Evolutionary conservation across 805 yeast genomes (phyloP).

Genomic region (Nakazawaea anatomiae): DNA sequence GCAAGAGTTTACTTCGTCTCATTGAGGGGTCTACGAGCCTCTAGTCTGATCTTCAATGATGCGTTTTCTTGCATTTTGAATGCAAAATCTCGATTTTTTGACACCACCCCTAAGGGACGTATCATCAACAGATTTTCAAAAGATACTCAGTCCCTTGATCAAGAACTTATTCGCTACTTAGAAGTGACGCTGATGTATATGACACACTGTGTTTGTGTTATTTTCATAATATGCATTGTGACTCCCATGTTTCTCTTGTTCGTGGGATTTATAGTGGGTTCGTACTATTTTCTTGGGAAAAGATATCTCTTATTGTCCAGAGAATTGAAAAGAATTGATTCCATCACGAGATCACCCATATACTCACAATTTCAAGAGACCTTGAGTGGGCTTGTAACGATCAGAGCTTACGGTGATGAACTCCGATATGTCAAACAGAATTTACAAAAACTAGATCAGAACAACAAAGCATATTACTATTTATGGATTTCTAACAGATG

Average conservation of each 20-base stretch:
- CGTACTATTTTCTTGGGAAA: slow-evolving; percentile 58
- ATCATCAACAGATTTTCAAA: slow-evolving; percentile 75
- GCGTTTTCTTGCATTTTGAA: slow-evolving; percentile 54
- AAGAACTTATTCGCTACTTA: slow-evolving; percentile 54
- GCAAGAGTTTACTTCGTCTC: slow-evolving; percentile 52
- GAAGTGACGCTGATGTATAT: slow-evolving; percentile 51
- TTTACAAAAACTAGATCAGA: slow-evolving; percentile 60
- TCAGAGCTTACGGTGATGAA: slow-evolving; percentile 57
- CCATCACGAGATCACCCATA: slow-evolving; percentile 63
- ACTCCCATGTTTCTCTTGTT: slow-evolving; percentile 75
- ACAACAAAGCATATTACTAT: slow-evolving; percentile 74
- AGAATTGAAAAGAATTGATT: slow-evolving; percentile 67
- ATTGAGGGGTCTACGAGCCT: slow-evolving; percentile 61
- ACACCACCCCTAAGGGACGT: slow-evolving; percentile 82
- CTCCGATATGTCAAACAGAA: slow-evolving; percentile 49
- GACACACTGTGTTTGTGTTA: slow-evolving; percentile 53
- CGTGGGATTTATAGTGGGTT: slow-evolving; percentile 49
- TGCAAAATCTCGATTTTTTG: slow-evolving; percentile 86
- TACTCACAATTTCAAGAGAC: slow-evolving; percentile 69
- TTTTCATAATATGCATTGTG: slow-evolving; percentile 64
- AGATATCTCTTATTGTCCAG: slow-evolving; percentile 61
- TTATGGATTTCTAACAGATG: slow-evolving; percentile 71
- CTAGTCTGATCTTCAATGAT: slow-evolving; percentile 56
- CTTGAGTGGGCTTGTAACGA: slow-evolving; percentile 54
- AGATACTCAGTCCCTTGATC: slow-evolving; percentile 76